phyloP scores from a whole-genome alignment of 1,284 basidiomycete species.

The Leccinum huronense region DNA sequence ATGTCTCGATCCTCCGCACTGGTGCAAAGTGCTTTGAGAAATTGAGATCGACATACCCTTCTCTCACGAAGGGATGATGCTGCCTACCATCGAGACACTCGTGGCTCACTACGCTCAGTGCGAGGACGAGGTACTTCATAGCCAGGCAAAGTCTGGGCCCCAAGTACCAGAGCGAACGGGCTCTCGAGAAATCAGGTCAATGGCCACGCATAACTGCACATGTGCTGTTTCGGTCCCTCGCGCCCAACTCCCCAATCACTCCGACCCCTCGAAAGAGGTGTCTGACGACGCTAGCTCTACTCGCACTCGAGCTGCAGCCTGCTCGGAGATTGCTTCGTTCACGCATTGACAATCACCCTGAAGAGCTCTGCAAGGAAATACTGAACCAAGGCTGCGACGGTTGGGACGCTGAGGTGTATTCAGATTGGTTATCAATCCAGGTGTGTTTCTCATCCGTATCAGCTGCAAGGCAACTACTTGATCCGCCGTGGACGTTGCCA shows the following conservation, averaged over 20 bases:
- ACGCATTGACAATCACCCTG: constrained; percentile 8
- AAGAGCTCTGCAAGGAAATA: constrained; percentile 40
- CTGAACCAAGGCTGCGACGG: constrained; percentile 27
- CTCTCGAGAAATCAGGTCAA: constrained; percentile 20
- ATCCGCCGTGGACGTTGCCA: constrained; percentile 39
- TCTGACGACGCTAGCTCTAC: constrained; percentile 23
- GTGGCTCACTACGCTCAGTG: constrained; percentile 8
- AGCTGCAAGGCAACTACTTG: constrained; percentile 46
- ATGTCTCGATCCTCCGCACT: constrained; percentile 16
- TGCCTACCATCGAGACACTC: constrained; percentile 14
- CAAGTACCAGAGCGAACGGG: constrained; percentile 14
- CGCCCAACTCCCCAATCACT: constrained; percentile 13
- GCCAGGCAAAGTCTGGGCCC: constrained; percentile 12
- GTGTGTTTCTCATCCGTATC: constrained; percentile 22
- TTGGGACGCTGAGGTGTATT: constrained; percentile 19
- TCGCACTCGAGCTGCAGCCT: constrained; percentile 34
- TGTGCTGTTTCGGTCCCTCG: constrained; percentile 28
- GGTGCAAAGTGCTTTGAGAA: constrained; percentile 13
- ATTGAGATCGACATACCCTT: not conserved
- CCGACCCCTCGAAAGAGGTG: constrained; percentile 29
- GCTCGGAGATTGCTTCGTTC: constrained; percentile 19
- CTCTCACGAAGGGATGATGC: not conserved
- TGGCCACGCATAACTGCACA: constrained; percentile 34
- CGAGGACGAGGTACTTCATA: not conserved
- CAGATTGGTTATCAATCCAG: constrained; percentile 52